phyloP scores from a whole-genome alignment of 805 yeast species.

The Isabelozyma pseudorhagii region DNA sequence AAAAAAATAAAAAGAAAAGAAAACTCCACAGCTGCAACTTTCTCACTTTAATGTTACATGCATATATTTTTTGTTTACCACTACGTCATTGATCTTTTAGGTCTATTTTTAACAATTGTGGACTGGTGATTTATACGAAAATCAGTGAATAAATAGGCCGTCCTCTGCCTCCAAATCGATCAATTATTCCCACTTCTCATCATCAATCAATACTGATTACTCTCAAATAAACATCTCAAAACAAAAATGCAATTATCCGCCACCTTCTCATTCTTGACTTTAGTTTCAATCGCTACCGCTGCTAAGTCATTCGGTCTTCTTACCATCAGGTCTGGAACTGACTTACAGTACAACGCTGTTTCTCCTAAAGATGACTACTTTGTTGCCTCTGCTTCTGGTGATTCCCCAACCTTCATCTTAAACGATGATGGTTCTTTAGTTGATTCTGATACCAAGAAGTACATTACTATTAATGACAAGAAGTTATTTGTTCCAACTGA shows the following conservation, averaged over 20 bases:
- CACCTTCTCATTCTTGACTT: slow-evolving; percentile 15
- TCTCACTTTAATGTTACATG: too few species aligned
- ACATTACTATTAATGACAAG: neutral
- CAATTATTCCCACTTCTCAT: too few species aligned
- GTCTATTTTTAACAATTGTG: neutral
- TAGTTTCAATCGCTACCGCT: slow-evolving; percentile 22
- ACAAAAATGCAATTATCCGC: slow-evolving; percentile 1
- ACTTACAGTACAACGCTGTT: slow-evolving; percentile 16
- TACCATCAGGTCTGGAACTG: slow-evolving; percentile 23
- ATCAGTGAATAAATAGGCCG: too few species aligned
- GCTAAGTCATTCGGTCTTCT: slow-evolving; percentile 16
- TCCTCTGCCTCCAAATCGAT: too few species aligned
- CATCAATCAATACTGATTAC: neutral
- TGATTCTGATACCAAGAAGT: slow-evolving; percentile 9
- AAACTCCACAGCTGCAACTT: neutral
- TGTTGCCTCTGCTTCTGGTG: slow-evolving; percentile 2
- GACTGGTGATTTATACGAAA: neutral
- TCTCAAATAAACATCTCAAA: neutral
- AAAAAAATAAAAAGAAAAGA: too few species aligned
- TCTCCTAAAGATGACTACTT: neutral
- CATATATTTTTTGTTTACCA: too few species aligned
- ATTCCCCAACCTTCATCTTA: slow-evolving; percentile 13
- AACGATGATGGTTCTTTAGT: slow-evolving; percentile 21
- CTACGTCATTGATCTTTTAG: neutral
- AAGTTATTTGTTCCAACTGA: neutral